These are phyloP conservation scores for Chrysoporthe puriensis DNA, from an alignment of 2,329 filamentous ascomycete species.

Conservation along the genomic window DNA sequence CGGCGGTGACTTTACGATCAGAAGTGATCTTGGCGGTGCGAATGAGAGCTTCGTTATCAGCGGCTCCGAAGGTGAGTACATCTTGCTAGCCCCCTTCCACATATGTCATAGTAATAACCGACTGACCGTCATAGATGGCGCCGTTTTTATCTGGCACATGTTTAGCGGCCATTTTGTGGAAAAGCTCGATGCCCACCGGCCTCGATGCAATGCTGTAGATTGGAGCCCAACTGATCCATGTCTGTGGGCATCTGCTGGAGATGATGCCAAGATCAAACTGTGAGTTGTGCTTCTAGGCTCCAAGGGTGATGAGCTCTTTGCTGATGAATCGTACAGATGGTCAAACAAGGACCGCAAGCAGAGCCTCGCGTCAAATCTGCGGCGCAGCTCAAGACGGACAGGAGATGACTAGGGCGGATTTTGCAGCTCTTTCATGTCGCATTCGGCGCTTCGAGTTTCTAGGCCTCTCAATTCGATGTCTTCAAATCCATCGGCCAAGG, in stretches of 20 bases:
- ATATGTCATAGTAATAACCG: neutral
- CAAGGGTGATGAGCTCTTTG: neutral
- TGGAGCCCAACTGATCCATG: constrained; percentile 86
- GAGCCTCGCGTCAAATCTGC: neutral
- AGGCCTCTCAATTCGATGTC: neutral
- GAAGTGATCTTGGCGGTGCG: constrained; percentile 84
- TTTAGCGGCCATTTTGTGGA: constrained; percentile 77
- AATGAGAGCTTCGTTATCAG: constrained; percentile 90
- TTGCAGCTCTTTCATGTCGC: neutral
- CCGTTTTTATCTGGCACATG: constrained; percentile 90
- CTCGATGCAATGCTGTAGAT: constrained; percentile 81
- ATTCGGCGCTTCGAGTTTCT: neutral
- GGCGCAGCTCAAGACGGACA: neutral
- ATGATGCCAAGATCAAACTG: constrained; percentile 85
- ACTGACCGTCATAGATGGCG: constrained; percentile 51
- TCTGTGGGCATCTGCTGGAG: constrained; percentile 89
- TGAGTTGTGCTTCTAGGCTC: constrained; percentile 51
- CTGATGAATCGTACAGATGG: constrained; percentile 37
- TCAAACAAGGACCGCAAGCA: constrained; percentile 41
- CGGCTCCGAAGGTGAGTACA: constrained; percentile 78
- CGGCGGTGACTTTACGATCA: constrained; percentile 78
- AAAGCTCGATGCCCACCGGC: constrained; percentile 72
- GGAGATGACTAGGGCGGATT: constrained; percentile 3
- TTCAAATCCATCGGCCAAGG: neutral
- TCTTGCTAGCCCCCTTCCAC: neutral